Conservation (phyloP, 495 filamentous ascomycete species). For the Penicillium bialowiezense region DNA sequence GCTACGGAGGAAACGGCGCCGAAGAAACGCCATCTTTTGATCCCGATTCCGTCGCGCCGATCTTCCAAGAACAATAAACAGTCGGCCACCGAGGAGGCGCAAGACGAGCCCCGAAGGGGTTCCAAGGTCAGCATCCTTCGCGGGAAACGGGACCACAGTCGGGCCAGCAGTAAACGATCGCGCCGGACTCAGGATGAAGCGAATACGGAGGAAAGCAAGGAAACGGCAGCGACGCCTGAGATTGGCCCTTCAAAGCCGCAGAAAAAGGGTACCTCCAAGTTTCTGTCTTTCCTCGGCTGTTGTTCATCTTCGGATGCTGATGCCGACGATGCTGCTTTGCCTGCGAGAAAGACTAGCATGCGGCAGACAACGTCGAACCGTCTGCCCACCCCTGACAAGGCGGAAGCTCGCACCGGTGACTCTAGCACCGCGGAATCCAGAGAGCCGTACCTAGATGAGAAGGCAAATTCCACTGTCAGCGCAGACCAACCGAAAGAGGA, state of each 20-base stretch:
- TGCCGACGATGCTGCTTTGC: slow-evolving; percentile 56
- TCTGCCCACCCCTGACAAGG: slow-evolving; percentile 52
- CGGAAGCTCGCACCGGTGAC: slow-evolving; percentile 47
- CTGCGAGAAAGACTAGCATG: slow-evolving; percentile 64
- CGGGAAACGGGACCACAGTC: slow-evolving; percentile 65
- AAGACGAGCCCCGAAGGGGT: slow-evolving; percentile 60
- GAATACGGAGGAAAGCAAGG: slow-evolving; percentile 37
- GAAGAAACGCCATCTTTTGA: slow-evolving; percentile 57
- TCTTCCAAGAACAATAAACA: slow-evolving; percentile 64
- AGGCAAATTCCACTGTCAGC: slow-evolving; percentile 36
- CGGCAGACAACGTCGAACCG: slow-evolving; percentile 51
- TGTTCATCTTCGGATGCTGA: slow-evolving; percentile 69
- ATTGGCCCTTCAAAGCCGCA: slow-evolving; percentile 49
- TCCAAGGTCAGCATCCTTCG: slow-evolving; percentile 71
- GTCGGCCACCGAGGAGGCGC: slow-evolving; percentile 59
- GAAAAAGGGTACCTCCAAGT: slow-evolving; percentile 46
- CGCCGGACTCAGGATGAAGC: slow-evolving; percentile 42
- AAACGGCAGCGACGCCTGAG: slow-evolving; percentile 25
- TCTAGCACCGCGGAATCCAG: slow-evolving; percentile 57
- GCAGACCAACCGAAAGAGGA: slow-evolving; percentile 35
- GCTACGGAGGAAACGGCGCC: slow-evolving; percentile 20
- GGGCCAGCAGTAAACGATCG: slow-evolving; percentile 59
- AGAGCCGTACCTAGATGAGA: slow-evolving; percentile 54
- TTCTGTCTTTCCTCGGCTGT: slow-evolving; percentile 77
- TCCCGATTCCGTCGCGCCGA: slow-evolving; percentile 63